These are phyloP conservation scores for Fraxinus anomala DNA, from an alignment of 257 asterid genomes.

Conservation along the genomic window DNA sequence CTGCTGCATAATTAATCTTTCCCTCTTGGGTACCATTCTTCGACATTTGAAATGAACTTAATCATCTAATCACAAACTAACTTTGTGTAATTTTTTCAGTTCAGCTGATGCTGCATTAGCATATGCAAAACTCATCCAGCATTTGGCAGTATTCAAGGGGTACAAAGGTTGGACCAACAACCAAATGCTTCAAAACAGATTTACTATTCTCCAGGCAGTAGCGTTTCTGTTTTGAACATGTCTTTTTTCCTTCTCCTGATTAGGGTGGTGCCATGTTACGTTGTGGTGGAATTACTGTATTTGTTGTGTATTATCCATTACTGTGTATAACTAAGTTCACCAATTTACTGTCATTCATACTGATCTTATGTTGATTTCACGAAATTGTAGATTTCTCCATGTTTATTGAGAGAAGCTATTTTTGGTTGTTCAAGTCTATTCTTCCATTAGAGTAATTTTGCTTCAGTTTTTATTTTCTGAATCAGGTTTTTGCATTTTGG, in stretches of 20 bases:
- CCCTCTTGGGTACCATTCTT: slow-evolving; percentile 9
- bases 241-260: slow-evolving; percentile 11
- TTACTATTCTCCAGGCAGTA: slow-evolving; percentile 9
- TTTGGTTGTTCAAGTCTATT: neutral
- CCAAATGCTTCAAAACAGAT: slow-evolving; percentile 14
- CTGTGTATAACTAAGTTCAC: slow-evolving; percentile 6
- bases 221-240: slow-evolving; percentile 5
- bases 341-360: neutral
- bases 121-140: slow-evolving; percentile 88
- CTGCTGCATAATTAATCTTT: slow-evolving; percentile 22
- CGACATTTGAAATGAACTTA: slow-evolving; percentile 10
- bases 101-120: slow-evolving; percentile 79
- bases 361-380: slow-evolving; percentile 1
- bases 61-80: neutral
- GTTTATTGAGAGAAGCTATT: slow-evolving; percentile 5
- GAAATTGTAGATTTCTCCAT: neutral
- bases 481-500: neutral
- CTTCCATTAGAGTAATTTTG: neutral
- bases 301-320: slow-evolving; percentile 9
- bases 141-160: slow-evolving; percentile 82
- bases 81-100: slow-evolving; percentile 46
- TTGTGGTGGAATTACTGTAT: slow-evolving; percentile 14
- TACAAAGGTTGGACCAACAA: slow-evolving; percentile 62
- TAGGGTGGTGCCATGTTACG: slow-evolving; percentile 3
- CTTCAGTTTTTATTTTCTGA: neutral